Percentiles rank a stretch among this genome's conserved stretches.
phyloP scores from a whole-genome alignment of 495 filamentous ascomycete genomes.

The Lentithecium fluviatile region DNA sequence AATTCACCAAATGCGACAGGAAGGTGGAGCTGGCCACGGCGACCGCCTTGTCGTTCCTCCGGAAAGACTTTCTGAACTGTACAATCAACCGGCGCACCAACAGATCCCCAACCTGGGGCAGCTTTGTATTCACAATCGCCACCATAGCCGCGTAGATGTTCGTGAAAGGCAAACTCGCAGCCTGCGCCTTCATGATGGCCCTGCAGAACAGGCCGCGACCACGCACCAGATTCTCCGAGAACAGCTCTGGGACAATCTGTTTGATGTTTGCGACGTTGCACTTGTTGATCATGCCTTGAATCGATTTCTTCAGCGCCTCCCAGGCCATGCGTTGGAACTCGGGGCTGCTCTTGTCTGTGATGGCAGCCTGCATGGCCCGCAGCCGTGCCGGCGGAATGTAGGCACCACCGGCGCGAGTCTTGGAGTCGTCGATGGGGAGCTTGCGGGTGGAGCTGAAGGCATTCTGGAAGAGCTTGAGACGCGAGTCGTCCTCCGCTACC shows the following conservation, averaged over 20 bases:
- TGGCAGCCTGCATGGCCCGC: conserved; percentile 88
- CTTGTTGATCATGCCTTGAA: conserved; percentile 98
- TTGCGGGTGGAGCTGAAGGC: conserved; percentile 32
- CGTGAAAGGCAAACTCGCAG: conserved; percentile 93
- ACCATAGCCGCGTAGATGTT: conserved; percentile 93
- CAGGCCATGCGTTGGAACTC: conserved; percentile 99
- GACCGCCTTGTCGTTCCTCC: conserved; percentile 94
- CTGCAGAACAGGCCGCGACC: conserved; percentile 91
- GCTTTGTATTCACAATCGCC: conserved; percentile 95
- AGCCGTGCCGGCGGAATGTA: conserved; percentile 93
- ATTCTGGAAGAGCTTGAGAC: conserved; percentile 31
- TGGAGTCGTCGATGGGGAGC: conserved; percentile 43
- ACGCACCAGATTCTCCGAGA: conserved; percentile 88
- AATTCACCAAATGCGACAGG: conserved; percentile 90
- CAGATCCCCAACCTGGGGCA: conserved; percentile 90
- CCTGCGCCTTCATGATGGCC: conserved; percentile 95
- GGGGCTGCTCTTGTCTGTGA: conserved; percentile 92
- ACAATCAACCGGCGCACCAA: conserved; percentile 80
- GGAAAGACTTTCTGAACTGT: conserved; percentile 94
- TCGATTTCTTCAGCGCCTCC: conserved; percentile 98
- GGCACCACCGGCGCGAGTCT: conserved; percentile 87
- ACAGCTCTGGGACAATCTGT: conserved; percentile 90
- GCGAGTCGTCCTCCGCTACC: conserved; percentile 20
- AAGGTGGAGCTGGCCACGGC: conserved; percentile 89
- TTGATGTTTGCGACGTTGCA: conserved; percentile 98